phyloP scores from a whole-genome alignment of 2,329 filamentous ascomycete genomes.

The Neonectria hederae region DNA sequence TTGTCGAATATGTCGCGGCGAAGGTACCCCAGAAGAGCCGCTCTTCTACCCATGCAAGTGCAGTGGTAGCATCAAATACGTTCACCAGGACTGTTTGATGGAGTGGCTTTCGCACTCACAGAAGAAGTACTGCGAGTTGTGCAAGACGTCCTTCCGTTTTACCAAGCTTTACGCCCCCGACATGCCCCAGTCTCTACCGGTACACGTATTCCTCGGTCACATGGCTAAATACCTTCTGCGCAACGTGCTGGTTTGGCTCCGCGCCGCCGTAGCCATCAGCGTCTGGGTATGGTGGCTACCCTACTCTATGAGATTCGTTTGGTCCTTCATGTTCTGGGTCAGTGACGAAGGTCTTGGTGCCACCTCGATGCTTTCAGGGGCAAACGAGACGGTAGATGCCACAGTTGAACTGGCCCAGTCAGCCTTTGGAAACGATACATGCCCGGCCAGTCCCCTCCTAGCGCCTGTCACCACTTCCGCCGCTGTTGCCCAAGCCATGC shows the following conservation, averaged over 20 bases:
- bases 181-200: constrained; percentile 88
- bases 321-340: constrained; percentile 95
- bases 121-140: constrained; percentile 99
- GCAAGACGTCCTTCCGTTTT: constrained; percentile 98
- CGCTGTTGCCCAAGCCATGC: constrained; percentile 44
- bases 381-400: constrained; percentile 38
- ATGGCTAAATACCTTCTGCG: constrained; percentile 76
- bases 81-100: constrained; percentile 98
- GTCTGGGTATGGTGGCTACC: constrained; percentile 93
- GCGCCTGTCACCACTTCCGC: constrained; percentile 46
- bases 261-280: constrained; percentile 79
- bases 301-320: constrained; percentile 89
- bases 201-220: constrained; percentile 82
- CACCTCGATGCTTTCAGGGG: constrained; percentile 40
- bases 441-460: constrained; percentile 49
- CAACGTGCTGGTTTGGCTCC: constrained; percentile 79
- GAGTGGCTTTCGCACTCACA: constrained; percentile 99
- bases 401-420: constrained; percentile 45
- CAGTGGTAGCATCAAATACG: constrained; percentile 97
- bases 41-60: constrained; percentile 99
- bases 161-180: constrained; percentile 95
- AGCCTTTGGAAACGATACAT: constrained; percentile 43
- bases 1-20: constrained; percentile 96
- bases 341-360: constrained; percentile 76
- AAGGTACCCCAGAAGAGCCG: constrained; percentile 82